These are phyloP conservation scores for Xylaria cubensis DNA, from an alignment of 495 filamentous ascomycete species.

Conservation along the genomic window DNA sequence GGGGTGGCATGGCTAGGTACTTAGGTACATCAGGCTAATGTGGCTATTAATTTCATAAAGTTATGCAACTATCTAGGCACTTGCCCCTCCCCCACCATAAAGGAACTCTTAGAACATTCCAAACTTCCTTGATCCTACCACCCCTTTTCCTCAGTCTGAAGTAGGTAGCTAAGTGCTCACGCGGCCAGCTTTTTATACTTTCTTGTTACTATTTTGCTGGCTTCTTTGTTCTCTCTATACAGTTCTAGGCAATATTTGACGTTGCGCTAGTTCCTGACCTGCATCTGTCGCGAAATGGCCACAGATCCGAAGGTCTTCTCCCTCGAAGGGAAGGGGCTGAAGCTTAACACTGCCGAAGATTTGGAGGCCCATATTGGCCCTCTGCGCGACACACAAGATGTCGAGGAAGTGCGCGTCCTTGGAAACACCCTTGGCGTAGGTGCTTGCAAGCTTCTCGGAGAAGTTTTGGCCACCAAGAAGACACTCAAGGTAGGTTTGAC, in stretches of 20 bases:
- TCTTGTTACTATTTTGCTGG: background rate
- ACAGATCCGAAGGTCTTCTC: slow-evolving; percentile 74
- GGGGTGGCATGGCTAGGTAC: background rate
- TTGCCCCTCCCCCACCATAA: slow-evolving; percentile 31
- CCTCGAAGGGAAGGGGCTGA: slow-evolving; percentile 87
- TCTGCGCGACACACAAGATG: slow-evolving; percentile 71
- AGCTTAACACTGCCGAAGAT: slow-evolving; percentile 85
- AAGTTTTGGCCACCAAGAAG: slow-evolving; percentile 80
- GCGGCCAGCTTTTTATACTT: background rate
- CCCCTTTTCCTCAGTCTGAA: slow-evolving; percentile 14
- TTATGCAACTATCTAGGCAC: slow-evolving; percentile 11
- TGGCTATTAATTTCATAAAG: background rate
- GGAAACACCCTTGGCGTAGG: slow-evolving; percentile 93
- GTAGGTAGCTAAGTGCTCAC: background rate
- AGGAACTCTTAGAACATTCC: slow-evolving; percentile 20
- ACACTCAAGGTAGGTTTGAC: slow-evolving; percentile 65
- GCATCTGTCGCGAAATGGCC: slow-evolving; percentile 47
- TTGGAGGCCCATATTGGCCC: slow-evolving; percentile 82
- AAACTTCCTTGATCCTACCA: slow-evolving; percentile 2
- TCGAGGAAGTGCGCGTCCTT: slow-evolving; percentile 81
- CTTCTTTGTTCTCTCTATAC: background rate
- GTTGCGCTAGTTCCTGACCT: background rate
- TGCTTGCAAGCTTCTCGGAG: slow-evolving; percentile 81
- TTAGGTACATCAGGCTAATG: background rate
- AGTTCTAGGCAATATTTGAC: background rate